These are phyloP conservation scores for Tricharina praecox DNA, from an alignment of 495 filamentous ascomycete genomes.

Conservation along the genomic window DNA sequence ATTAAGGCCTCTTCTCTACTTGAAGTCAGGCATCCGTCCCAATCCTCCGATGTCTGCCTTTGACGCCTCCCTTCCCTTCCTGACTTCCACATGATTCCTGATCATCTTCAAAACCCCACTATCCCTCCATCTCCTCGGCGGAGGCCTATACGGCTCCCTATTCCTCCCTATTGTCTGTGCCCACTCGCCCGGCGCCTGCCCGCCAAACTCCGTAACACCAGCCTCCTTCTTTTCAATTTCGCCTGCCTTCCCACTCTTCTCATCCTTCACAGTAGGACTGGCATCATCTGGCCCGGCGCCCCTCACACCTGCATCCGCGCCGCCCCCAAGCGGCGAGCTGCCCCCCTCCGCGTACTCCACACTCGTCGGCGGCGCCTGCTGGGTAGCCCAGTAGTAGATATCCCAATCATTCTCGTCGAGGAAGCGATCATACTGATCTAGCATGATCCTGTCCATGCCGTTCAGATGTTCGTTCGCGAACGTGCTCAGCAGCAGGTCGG, in stretches of 20 bases:
- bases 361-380: conserved; percentile 45
- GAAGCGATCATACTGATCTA: conserved; percentile 78
- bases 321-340: conserved; percentile 24
- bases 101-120: conserved; percentile 63
- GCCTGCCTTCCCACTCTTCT: conserved; percentile 18
- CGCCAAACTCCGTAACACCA: conserved; percentile 18
- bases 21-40: conserved; percentile 24
- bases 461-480: conserved; percentile 69
- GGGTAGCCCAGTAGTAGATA: conserved; percentile 99
- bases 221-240: too few species aligned
- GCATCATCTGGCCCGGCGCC: neutral
- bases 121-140: conserved; percentile 66
- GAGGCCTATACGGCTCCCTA: conserved; percentile 81
- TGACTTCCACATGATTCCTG: conserved; percentile 53
- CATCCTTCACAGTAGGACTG: conserved; percentile 8
- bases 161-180: conserved; percentile 89
- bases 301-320: neutral
- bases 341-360: conserved; percentile 22
- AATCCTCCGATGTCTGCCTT: conserved; percentile 3
- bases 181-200: conserved; percentile 54
- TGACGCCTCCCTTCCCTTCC: conserved; percentile 14
- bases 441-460: conserved; percentile 52
- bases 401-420: conserved; percentile 99
- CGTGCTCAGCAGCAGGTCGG: conserved; percentile 86
- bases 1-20: conserved; percentile 4